Evolutionary conservation across 2,329 filamentous ascomycete species (phyloP).

Genomic region (Xylariaceae sp.): DNA sequence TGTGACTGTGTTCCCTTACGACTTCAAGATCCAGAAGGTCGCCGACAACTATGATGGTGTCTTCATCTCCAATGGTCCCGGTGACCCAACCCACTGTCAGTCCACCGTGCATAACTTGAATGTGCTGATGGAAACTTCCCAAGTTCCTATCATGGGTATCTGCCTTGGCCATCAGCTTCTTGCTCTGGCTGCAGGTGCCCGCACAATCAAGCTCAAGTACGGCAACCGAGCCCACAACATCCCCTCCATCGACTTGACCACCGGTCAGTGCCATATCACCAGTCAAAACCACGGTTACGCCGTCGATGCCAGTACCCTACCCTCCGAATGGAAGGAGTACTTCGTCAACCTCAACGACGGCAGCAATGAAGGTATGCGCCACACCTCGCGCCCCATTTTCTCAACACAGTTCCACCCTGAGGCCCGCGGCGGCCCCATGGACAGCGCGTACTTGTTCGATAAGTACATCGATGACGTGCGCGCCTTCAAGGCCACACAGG

Average conservation of each 20-base stretch:
- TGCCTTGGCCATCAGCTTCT: conserved; percentile 96
- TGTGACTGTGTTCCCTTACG: conserved; percentile 90
- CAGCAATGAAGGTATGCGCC: conserved; percentile 93
- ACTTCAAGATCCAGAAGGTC: conserved; percentile 98
- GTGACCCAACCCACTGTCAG: conserved; percentile 95
- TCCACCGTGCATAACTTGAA: conserved; percentile 89
- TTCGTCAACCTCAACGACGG: conserved; percentile 98
- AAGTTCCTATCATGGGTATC: conserved; percentile 94
- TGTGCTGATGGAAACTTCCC: conserved; percentile 85
- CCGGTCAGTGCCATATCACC: conserved; percentile 96
- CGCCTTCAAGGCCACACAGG: conserved; percentile 81
- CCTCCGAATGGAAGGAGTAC: conserved; percentile 91
- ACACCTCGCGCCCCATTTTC: conserved; percentile 95
- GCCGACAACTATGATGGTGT: conserved; percentile 96
- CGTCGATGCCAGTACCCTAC: conserved; percentile 78
- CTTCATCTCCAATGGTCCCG: conserved; percentile 98
- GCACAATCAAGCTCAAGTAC: conserved; percentile 97
- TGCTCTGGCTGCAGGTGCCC: conserved; percentile 80
- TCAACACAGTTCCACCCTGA: conserved; percentile 98
- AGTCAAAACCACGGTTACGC: conserved; percentile 98
- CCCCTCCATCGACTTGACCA: conserved; percentile 88
- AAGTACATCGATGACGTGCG: conserved; percentile 88
- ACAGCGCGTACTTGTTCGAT: conserved; percentile 94
- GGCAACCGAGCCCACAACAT: conserved; percentile 99
- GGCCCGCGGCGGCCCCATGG: conserved; percentile 93